Evolutionary conservation across 169 alveolate genomes (phyloP).

Genomic region (Cryptosporidium canis): DNA sequence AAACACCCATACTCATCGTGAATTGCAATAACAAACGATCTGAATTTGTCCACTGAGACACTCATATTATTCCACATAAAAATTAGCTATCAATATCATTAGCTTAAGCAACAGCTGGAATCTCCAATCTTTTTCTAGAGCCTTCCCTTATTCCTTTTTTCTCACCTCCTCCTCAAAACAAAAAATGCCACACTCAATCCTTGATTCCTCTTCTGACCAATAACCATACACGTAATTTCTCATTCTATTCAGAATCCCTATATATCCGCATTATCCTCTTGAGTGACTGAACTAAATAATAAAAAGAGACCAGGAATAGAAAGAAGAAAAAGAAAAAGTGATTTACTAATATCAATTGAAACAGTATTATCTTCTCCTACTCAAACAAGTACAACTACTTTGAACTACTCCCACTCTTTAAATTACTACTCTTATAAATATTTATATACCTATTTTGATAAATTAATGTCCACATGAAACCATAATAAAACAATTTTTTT

Average conservation of each 20-base stretch:
- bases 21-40: constrained; percentile 34
- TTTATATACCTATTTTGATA: too few relatives aligned
- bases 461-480: too few relatives aligned
- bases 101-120: too few relatives aligned
- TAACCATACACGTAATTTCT: too few relatives aligned
- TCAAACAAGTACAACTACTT: not conserved
- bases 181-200: too few relatives aligned
- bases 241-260: not conserved
- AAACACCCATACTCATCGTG: constrained; percentile 37
- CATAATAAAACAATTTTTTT: too few relatives aligned
- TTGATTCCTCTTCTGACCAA: too few relatives aligned
- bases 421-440: not conserved
- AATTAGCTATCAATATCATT: not conserved
- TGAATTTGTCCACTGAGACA: not conserved
- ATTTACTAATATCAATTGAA: not conserved
- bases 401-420: not conserved
- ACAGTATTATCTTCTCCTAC: not conserved
- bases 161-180: too few relatives aligned
- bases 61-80: not conserved
- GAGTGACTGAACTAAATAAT: not conserved
- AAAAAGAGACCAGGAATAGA: not conserved
- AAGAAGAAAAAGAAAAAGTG: not conserved
- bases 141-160: too few relatives aligned
- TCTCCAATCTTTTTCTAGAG: too few relatives aligned
- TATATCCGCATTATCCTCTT: not conserved